Percentiles rank a stretch among this genome's conserved stretches.
Conservation (phyloP, 768 basidiomycete genomes). For the Sporobolomyces roseus region DNA sequence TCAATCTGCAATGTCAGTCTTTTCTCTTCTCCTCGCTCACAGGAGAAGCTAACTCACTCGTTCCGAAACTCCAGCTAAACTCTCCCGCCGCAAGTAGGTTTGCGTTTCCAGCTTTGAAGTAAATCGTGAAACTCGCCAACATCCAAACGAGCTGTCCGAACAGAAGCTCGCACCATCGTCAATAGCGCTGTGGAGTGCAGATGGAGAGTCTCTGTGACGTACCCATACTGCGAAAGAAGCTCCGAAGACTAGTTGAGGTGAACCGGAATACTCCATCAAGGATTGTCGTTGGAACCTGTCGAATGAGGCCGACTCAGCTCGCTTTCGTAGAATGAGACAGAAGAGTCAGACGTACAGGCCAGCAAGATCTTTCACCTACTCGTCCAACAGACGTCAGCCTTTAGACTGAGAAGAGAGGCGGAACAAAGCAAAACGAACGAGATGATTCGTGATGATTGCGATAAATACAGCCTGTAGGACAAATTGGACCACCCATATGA, state of each 20-base stretch:
- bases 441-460: constrained; percentile 20
- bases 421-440: background rate
- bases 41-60: background rate
- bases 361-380: constrained; percentile 18
- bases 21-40: background rate
- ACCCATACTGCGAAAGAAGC: constrained; percentile 22
- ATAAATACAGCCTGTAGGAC: constrained; percentile 11
- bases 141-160: no score
- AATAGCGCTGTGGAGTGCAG: no score
- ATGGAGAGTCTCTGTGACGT: no score
- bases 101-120: constrained; percentile 1
- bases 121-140: constrained; percentile 11
- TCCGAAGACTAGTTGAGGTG: constrained; percentile 17
- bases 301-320: no score
- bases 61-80: constrained; percentile 21
- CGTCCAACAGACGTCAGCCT: background rate
- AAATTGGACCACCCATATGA: no score
- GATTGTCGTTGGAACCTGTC: no score
- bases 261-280: constrained; percentile 9
- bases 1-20: background rate
- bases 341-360: background rate
- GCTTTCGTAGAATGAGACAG: no score
- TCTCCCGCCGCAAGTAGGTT: constrained; percentile 22
- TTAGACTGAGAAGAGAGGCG: background rate
- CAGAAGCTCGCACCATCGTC: no score